Conservation (phyloP, 2,329 filamentous ascomycete genomes). For the Colletotrichum scovillei region DNA sequence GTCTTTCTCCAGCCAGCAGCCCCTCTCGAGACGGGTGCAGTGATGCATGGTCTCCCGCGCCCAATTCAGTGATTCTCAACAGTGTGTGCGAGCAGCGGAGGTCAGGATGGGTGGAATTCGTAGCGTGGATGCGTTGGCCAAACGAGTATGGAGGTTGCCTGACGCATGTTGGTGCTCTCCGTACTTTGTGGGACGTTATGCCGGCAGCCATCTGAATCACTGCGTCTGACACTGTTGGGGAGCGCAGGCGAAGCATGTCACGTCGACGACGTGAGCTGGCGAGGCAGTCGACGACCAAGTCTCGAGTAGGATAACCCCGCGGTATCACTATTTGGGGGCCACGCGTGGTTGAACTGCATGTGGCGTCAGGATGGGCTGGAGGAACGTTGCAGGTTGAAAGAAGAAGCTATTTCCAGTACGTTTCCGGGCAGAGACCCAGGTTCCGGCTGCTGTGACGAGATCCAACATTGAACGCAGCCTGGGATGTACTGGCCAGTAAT, state of each 20-base stretch:
- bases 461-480: not conserved
- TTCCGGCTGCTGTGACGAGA: not conserved
- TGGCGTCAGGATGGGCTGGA: not conserved
- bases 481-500: not conserved
- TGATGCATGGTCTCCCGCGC: conserved; percentile 23
- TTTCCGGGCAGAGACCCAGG: not conserved
- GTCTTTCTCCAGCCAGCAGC: conserved; percentile 19
- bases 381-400: conserved; percentile 20
- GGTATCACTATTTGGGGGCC: not conserved
- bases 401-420: not conserved
- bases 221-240: not conserved
- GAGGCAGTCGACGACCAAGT: not conserved
- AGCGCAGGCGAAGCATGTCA: not conserved
- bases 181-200: conserved; percentile 19
- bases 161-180: not conserved
- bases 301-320: not conserved
- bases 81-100: not conserved
- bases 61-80: conserved; percentile 20
- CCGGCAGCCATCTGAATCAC: not conserved
- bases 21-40: conserved; percentile 25
- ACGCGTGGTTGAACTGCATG: not conserved
- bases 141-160: not conserved
- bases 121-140: conserved; percentile 27
- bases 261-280: conserved; percentile 1
- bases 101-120: not conserved